Evolutionary conservation across 2,329 filamentous ascomycete species (phyloP), one percentile per base, ranked within the genome.

Genomic region (Pestalotiopsis sp.): DNA sequence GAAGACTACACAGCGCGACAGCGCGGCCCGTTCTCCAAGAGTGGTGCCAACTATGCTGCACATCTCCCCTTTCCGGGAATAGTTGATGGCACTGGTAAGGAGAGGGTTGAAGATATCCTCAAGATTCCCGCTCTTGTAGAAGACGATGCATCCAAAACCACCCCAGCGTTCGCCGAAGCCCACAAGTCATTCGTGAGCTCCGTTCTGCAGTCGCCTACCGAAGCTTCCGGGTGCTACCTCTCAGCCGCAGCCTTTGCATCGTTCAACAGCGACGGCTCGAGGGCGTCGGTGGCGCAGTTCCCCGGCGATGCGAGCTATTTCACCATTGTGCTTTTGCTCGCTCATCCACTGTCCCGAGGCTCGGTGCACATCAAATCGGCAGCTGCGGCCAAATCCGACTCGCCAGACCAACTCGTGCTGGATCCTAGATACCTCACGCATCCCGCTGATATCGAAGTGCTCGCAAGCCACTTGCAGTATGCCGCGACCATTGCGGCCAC

Each of bases 41-140:
- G 72, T 60, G 72, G 72, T 17, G 66, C 70, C 13, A 71, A 70
- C 7, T 49, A 67, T 11, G 70, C 70, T 3, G 74, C 74, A 12
- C 71, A 74, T 36, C 70, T 76, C 4, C 71, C 74, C 13, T 67
- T 75, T 4, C 73, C 71, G 13, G 71, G 66, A 17, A 61, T 69
- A 27, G 14, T 71, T 27, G 65, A 25, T 4, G 25, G 49, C 13
- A 76, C 74, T 67, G 72, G 71, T 65, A 80, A 79, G 67, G 75
- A 76, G 63, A 79, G 79, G 71, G 78, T 79, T 60, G 55, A 58
- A 6, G 25, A 17, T 4, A 58, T 58, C 25, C 55, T 58, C 7
- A 23, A 58, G 2, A 27, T 58, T 4, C 55, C 55, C 20, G 20
- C 20, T 58, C 13, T 20, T 6, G 25, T 13, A 4, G 4, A 36